Conservation (phyloP, 2,329 filamentous ascomycete species). For the Phyllosticta paracitricarpa region DNA sequence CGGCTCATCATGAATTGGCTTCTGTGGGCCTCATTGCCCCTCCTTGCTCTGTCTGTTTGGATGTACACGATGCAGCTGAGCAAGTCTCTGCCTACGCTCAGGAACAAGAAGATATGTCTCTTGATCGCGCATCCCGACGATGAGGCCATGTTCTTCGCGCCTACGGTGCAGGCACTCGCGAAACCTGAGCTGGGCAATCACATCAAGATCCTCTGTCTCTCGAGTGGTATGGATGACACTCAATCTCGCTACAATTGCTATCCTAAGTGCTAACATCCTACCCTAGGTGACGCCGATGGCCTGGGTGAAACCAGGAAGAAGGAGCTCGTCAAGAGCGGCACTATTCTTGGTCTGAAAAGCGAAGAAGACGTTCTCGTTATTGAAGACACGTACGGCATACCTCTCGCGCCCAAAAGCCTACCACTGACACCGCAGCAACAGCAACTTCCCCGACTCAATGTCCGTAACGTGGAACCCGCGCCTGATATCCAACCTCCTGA, state of each 20-base stretch:
- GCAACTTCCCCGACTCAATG: constrained; percentile 85
- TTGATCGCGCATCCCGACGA: constrained; percentile 97
- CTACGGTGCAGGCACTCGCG: constrained; percentile 76
- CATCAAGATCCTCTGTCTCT: constrained; percentile 87
- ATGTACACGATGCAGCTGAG: constrained; percentile 37
- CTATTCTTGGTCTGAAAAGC: constrained; percentile 62
- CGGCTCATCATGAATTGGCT: constrained; percentile 30
- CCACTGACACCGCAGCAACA: constrained; percentile 16
- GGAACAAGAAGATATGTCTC: constrained; percentile 78
- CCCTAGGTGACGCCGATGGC: constrained; percentile 69
- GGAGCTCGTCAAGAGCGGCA: constrained; percentile 73
- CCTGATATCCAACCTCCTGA: constrained; percentile 61
- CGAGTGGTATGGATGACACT: constrained; percentile 51
- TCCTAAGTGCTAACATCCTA: constrained; percentile 4
- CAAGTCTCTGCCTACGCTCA: constrained; percentile 52
- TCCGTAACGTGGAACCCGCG: constrained; percentile 62
- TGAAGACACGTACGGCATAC: constrained; percentile 52
- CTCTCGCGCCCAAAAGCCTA: constrained; percentile 1
- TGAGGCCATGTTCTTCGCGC: constrained; percentile 98
- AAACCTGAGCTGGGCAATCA: constrained; percentile 73
- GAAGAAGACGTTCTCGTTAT: constrained; percentile 79
- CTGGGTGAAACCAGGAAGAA: constrained; percentile 72
- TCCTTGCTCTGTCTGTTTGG: constrained; percentile 35
- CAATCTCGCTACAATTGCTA: background rate
- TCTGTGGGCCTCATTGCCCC: constrained; percentile 29